Evolutionary conservation across 2,329 filamentous ascomycete species (phyloP), one percentile per base, ranked within the genome.

Genomic region (Monilinia fructigena): DNA sequence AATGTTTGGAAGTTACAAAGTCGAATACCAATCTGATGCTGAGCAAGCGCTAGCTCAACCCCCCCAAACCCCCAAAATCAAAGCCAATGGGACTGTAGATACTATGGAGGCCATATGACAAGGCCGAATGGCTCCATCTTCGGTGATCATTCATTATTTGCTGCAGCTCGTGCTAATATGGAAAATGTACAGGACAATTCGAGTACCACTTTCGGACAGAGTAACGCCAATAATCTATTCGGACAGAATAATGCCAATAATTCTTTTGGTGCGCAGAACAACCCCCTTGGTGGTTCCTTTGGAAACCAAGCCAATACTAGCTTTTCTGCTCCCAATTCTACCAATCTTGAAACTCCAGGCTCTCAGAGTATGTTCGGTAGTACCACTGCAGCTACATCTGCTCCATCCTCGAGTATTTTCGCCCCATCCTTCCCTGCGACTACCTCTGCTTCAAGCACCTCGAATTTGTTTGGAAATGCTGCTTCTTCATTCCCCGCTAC

Each of bases 401-500:
- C 45, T 26, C 58, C 56, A n/a, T 28, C 56, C 23, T 47, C 55
- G 4, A 55, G 20, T 38, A 11, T 16, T 59, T 48, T 59, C 40
- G 31, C 56, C 56, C 28, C 56, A 23, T 48, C 42, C 12, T 48
- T 60, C 38, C 50, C 62, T 10, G 16, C 66, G 26, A 47, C 63
- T 20, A 55, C 40, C 50, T 67, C 68, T 48, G 60, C 65, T 52
- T 56, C 40, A 26, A 60, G 35, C n/a, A 35, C 54, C 38, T 52
- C 63, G 18, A 65, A 65, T 52, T 12, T 65, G 5, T 68, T 68
- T 42, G 67, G 64, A 20, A 60, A 45, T 31, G 31, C 54, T 31
- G 55, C 53, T 23, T 45, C 63, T 55, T 63, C 58, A 28, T 59
- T 58, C 31, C 64, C 53, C 12, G 47, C 63, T 50, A 48, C 58